Conservation (phyloP, 352 stramenopile genomes). For the Elongisporangium undulatum region DNA sequence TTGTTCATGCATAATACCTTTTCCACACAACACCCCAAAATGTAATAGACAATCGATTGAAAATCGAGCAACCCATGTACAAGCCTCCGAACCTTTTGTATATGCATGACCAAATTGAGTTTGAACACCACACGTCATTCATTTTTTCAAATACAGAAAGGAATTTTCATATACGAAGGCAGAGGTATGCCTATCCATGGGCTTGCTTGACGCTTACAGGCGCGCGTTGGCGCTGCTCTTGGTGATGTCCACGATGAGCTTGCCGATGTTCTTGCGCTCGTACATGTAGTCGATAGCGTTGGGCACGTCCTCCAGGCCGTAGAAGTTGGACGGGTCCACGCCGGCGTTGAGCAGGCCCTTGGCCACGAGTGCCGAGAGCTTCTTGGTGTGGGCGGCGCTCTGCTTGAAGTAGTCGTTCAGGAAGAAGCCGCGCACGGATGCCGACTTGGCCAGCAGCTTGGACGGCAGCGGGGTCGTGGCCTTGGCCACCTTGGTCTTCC, state of each 20-base stretch:
- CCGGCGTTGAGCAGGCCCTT: slow-evolving; percentile 26
- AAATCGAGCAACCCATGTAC: no score
- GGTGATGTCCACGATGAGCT: slow-evolving; percentile 51
- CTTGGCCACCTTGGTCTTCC: slow-evolving; percentile 33
- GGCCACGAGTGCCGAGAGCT: slow-evolving; percentile 41
- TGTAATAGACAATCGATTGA: no score
- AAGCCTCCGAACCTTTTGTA: no score
- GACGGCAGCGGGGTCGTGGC: slow-evolving; percentile 20
- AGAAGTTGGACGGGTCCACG: slow-evolving; percentile 41
- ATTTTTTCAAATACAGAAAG: background rate
- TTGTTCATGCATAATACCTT: no score
- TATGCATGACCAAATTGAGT: no score
- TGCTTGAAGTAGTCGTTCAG: slow-evolving; percentile 30
- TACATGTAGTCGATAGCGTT: slow-evolving; percentile 51
- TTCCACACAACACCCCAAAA: no score
- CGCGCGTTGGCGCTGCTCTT: slow-evolving; percentile 4
- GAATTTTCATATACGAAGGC: no score
- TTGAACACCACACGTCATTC: background rate
- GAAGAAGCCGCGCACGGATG: slow-evolving; percentile 40
- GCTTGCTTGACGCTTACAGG: background rate
- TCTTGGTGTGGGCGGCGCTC: slow-evolving; percentile 28
- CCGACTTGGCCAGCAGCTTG: slow-evolving; percentile 37
- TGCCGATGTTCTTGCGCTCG: slow-evolving; percentile 71
- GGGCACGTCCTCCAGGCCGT: slow-evolving; percentile 46
- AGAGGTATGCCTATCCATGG: no score